Percentiles rank a stretch among this genome's conserved stretches.
Evolutionary conservation across 768 basidiomycete species (phyloP).

Genomic region (Leccinum variicolor): DNA sequence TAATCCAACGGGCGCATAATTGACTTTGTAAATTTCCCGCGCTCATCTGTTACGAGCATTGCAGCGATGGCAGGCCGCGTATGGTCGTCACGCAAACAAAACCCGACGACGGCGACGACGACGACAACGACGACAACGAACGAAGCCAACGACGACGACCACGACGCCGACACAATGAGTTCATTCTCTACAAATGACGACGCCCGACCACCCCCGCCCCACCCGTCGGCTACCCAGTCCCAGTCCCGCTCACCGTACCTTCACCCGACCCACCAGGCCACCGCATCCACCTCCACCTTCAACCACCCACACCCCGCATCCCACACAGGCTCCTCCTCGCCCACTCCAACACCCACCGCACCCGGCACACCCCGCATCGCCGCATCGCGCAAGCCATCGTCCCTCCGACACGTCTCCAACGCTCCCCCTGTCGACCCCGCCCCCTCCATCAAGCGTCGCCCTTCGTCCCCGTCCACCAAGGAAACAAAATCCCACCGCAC

Average conservation of each 20-base stretch:
- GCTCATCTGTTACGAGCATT: conserved; percentile 12
- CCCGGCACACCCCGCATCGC: conserved; percentile 27
- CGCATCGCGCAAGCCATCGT: conserved; percentile 31
- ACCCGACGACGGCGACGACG: not conserved
- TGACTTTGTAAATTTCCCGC: conserved; percentile 16
- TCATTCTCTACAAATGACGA: conserved; percentile 13
- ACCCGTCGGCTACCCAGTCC: conserved; percentile 4
- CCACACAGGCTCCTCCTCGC: conserved; percentile 3
- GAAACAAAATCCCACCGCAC: conserved; percentile 17
- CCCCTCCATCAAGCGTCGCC: conserved; percentile 24
- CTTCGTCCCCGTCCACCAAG: conserved; percentile 28
- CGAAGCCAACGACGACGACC: conserved; percentile 19
- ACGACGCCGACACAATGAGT: conserved; percentile 24
- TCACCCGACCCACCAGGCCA: conserved; percentile 32
- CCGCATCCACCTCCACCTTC: conserved; percentile 37
- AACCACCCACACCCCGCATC: conserved; percentile 10
- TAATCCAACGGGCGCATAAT: not conserved
- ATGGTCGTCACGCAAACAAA: conserved; percentile 19
- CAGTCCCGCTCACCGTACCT: conserved; percentile 36
- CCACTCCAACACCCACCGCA: conserved; percentile 13
- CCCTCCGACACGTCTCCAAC: conserved; percentile 29
- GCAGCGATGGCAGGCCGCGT: conserved; percentile 23
- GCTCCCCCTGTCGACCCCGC: conserved; percentile 23
- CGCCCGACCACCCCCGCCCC: conserved; percentile 7
- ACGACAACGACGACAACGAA: conserved; percentile 5